Evolutionary conservation across 805 yeast genomes (phyloP).

Genomic region (Metschnikowia koreensis): DNA sequence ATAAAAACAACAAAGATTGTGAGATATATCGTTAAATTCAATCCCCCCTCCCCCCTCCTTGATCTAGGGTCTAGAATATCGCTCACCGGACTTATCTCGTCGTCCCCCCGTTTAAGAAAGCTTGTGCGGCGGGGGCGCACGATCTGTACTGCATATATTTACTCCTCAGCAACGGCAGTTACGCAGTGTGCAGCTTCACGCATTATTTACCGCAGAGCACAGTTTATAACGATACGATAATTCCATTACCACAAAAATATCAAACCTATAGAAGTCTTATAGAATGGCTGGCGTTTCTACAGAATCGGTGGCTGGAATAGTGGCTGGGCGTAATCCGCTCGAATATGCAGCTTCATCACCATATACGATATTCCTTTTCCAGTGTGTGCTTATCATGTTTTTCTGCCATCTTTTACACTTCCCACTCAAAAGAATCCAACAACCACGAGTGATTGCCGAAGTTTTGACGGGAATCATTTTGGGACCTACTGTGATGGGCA

Average conservation of each 20-base stretch:
- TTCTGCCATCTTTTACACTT: slow-evolving; percentile 59
- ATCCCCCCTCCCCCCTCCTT: too few relatives aligned
- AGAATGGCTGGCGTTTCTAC: slow-evolving; percentile 34
- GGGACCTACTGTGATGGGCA: slow-evolving; percentile 76
- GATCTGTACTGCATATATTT: neutral
- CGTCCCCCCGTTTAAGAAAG: neutral
- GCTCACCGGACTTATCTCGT: neutral
- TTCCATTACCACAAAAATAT: neutral
- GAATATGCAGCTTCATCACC: slow-evolving; percentile 58
- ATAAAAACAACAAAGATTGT: too few relatives aligned
- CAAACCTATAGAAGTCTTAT: neutral
- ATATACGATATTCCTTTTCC: slow-evolving; percentile 67
- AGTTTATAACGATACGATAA: neutral
- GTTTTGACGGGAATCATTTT: slow-evolving; percentile 72
- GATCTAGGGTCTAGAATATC: neutral
- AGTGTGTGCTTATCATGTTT: slow-evolving; percentile 57
- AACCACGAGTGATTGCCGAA: slow-evolving; percentile 81
- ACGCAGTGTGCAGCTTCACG: neutral
- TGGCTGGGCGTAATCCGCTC: slow-evolving; percentile 71
- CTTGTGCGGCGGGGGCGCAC: neutral
- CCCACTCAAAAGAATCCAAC: slow-evolving; percentile 61
- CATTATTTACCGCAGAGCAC: neutral
- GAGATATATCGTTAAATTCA: too few relatives aligned
- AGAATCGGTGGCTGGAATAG: slow-evolving; percentile 58
- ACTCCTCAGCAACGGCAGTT: neutral